Base-by-base conservation (phyloP, 208 protist genomes). In the Crithidia acanthocephali region DNA sequence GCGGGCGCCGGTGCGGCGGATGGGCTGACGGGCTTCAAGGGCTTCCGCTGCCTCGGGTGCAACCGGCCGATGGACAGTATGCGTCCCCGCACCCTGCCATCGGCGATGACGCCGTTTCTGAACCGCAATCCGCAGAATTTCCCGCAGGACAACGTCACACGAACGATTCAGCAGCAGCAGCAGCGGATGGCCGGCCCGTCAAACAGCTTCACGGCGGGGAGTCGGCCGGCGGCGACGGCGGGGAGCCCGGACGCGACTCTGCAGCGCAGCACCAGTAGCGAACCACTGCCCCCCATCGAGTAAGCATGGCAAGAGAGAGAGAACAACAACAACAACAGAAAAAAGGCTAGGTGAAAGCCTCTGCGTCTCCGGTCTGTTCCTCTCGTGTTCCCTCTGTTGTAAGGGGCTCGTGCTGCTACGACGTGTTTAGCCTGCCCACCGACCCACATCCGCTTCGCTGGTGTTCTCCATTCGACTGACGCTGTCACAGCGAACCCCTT, bases 21-120 rank as follows among this genome's bases (percentile, higher is more conserved):
- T 50, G 89, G 82, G 16, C 79, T 96, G 44, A 82, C 83, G 13
- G 92, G 92, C 40, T 96, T 94, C 76, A 93, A 92, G 53, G 87
- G 88, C 53, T 96, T 92, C 67, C 92, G 92, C 61, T 96, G 92
- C 70, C 84, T 96, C 20, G 87, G 89, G 40, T 96, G 92, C 72
- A 96, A 96, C 66, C 83, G 92, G 0, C 73, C 84, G 7, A 85
- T 96, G 68, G 92, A 96, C 23, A 85, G 44, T 50, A 80, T 96
- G 75, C 92, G 92, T 0, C 87, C 89, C 13, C 92, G 92, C 28
- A 65, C 79, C 15, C 68, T 87, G 52, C 73, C 83, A 0, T 63
- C 76, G 11, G 85, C 88, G 66, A 83, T 94, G 74, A 68, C 81
- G 40, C 74, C 80, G 3, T 95, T 96, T 56, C 66, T 96, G 25